Evolutionary conservation across 176 grass and related monocot genomes (phyloP), one percentile per base, ranked within the genome.

Genomic region (Ensete glaucum): DNA sequence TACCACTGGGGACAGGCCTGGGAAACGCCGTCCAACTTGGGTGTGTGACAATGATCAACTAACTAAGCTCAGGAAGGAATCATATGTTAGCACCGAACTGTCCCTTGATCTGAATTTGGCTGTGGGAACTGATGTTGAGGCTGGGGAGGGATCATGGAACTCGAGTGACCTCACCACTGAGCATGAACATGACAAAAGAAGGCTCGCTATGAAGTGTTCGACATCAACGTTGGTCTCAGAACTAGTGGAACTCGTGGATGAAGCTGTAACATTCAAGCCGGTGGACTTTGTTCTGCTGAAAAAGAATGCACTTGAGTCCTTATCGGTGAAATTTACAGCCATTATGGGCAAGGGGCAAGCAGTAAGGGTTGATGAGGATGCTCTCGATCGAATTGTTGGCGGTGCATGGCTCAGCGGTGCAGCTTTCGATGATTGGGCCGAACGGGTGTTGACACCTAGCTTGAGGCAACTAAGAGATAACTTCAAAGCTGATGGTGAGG

Each of bases 91-190:
- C 54, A 67, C 72, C 22, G 79, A 80, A 11, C 82, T 99, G 50
- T 91, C 90, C 8, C 91, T 99, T 16, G 88, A 99, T 49, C 79
- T 99, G 14, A 99, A 99, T 83, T 76, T 95, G 55, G 77, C 91
- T 1, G 91, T 95, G 7, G 88, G 91, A 16, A 53, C 7, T 1
- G 70, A 81, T 24, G 88, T 91, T 80, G 95, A 99, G 66, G 82
- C 83, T 2, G 77, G 80, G 1, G 95, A 99, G 62, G 83, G 91
- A 20, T 99, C 95, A 0, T 71, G 83, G 64, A 99, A 99, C 67
- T 94, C 95, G 14, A 99, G 95, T 21, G 95, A 94, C 73, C 21
- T 94, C 65, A 91, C 88, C 0, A 76, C 90, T 25, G 96, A 99
- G 65, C 96, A 89, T 69, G 95, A 91, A 50, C 84, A 74, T 23